Evolutionary conservation across 495 filamentous ascomycete species (phyloP).

Genomic region (Aspergillus kassunensis): DNA sequence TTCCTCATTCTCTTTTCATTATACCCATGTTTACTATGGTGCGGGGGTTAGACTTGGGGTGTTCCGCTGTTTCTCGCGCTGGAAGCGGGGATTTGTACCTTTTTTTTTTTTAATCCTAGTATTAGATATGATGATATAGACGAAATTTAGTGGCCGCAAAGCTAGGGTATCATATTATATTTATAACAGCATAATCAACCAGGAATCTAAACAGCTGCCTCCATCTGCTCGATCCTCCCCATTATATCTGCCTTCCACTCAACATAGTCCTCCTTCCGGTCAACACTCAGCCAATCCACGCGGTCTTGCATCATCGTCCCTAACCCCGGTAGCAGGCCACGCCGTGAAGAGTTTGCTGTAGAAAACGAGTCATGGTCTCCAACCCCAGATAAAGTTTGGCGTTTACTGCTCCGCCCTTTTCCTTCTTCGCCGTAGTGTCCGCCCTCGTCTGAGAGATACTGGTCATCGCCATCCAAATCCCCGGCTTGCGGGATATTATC

Average conservation of each 20-base stretch:
- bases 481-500: slow-evolving; percentile 46
- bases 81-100: slow-evolving; percentile 9
- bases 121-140: slow-evolving; percentile 7
- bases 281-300: slow-evolving; percentile 74
- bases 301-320: slow-evolving; percentile 84
- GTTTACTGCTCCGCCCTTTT: slow-evolving; percentile 23
- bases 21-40: too few relatives aligned
- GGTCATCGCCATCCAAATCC: slow-evolving; percentile 38
- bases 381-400: slow-evolving; percentile 2
- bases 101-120: neutral
- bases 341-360: slow-evolving; percentile 17
- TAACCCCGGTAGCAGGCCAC: slow-evolving; percentile 50
- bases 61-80: slow-evolving; percentile 1
- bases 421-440: slow-evolving; percentile 37
- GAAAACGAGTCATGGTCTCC: slow-evolving; percentile 10
- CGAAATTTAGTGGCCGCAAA: neutral
- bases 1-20: slow-evolving; percentile 1
- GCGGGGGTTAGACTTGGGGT: slow-evolving; percentile 10
- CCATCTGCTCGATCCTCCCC: slow-evolving; percentile 28
- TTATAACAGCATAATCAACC: neutral
- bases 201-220: slow-evolving; percentile 8
- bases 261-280: slow-evolving; percentile 60
- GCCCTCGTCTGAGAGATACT: slow-evolving; percentile 23
- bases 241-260: slow-evolving; percentile 71
- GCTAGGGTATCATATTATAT: slow-evolving; percentile 10